phyloP scores from a whole-genome alignment of 225 moss, liverwort and hornwort species.

The Climacium dendroides region DNA sequence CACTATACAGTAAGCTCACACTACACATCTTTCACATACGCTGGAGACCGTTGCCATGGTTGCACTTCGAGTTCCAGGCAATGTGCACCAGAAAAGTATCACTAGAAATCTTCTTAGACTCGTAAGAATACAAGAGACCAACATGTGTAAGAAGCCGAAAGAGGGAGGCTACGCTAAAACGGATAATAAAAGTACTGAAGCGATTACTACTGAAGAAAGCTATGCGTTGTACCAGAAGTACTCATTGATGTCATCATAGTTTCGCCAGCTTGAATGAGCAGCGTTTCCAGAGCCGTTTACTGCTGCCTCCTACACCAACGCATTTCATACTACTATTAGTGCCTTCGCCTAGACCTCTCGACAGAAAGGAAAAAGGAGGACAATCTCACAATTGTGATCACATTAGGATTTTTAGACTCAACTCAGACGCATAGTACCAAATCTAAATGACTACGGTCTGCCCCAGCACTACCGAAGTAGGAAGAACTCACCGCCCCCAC shows the following conservation, averaged over 20 bases:
- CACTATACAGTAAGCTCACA: slow-evolving; percentile 6
- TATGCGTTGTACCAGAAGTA: slow-evolving; percentile 68
- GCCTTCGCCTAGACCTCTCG: background rate
- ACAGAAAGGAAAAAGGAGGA: background rate
- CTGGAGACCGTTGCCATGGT: background rate
- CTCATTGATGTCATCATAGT: slow-evolving; percentile 97
- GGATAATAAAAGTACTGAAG: background rate
- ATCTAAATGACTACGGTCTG: background rate
- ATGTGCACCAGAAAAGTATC: background rate
- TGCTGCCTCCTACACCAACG: slow-evolving; percentile 56
- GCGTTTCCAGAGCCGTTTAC: slow-evolving; percentile 37
- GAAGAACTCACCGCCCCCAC: slow-evolving; percentile 52
- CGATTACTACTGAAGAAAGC: background rate
- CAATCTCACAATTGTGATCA: background rate
- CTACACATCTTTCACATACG: background rate
- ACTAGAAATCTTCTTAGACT: background rate
- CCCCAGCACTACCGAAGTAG: background rate
- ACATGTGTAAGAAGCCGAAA: background rate
- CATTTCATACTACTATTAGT: background rate
- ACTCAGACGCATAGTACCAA: background rate
- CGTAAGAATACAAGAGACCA: background rate
- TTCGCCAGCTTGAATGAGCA: slow-evolving; percentile 95
- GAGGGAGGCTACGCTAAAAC: background rate
- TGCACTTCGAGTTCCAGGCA: background rate
- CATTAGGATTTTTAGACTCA: background rate